Base-by-base conservation (phyloP, 1,139 yeast genomes). In the Pichia sp. region DNA sequence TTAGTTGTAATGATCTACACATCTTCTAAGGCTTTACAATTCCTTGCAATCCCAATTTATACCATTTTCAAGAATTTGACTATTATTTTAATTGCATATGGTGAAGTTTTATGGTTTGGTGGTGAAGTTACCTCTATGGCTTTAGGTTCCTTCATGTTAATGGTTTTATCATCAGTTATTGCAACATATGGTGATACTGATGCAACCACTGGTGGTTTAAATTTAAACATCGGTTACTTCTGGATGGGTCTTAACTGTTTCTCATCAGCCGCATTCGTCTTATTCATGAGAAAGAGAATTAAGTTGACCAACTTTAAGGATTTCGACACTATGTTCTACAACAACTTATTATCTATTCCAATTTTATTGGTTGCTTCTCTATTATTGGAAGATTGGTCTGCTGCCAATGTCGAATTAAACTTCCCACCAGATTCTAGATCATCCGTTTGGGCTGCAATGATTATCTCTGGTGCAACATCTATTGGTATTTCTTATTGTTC, bases 401-500 rank as follows among this genome's bases (percentile, higher is more conserved):
- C 87, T 37, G 81, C 64, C 42, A 94, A 92, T 68, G 61, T 92
- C 47, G 73, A 73, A 35, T 62, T 60, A 47, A 92, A 90, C 75
- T 86, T 92, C 79, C 95, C 95, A 38, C 69, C 73, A 27, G 85
- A 71, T 44, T 71, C 77, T 57, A 76, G 90, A 65, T 66, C 70
- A 54, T 73, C 90, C 37, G 76, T 86, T 50, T 74, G 87, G 55
- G 52, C 73, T 41, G 88, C 95, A 55, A 90, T 94, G 95, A 60
- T 92, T 53, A 76, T 90, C 60, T 85, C 97, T 40, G 98, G 98
- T 65, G 76, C 85, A 55, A 84, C 95, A 38, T 84, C 97, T 33
- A 95, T 92, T 47, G 97, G 95, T 68, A 92, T 94, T 63, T 88
- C 97, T 40, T 92, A 94, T 76, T 87, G 97, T 67, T 87, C 97